These are phyloP conservation scores for Lactarius pseudohatsudake DNA, from an alignment of 768 basidiomycete genomes.

Conservation along the genomic window DNA sequence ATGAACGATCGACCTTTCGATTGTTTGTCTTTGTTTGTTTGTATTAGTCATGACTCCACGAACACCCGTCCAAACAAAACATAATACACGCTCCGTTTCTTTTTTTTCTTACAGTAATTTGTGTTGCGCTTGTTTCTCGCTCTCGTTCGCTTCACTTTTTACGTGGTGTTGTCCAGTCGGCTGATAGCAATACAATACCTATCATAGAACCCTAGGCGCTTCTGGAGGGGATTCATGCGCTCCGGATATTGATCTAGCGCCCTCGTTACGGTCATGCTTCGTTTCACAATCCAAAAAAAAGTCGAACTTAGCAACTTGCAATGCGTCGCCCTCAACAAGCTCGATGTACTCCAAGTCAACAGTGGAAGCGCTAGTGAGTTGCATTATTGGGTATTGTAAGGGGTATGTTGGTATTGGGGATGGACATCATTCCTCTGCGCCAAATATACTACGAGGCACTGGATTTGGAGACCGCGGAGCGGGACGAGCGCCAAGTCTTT, in stretches of 20 bases:
- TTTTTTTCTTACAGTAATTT: neutral
- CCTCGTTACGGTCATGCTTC: neutral
- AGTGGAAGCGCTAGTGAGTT: neutral
- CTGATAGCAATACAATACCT: neutral
- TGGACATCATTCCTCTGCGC: too few species aligned
- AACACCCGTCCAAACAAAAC: neutral
- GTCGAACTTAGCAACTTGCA: neutral
- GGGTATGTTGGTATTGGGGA: too few species aligned
- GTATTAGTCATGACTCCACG: neutral
- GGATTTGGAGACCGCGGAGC: too few species aligned
- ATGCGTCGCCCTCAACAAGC: neutral
- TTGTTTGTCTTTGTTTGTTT: neutral
- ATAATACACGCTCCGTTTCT: neutral
- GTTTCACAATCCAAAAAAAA: neutral
- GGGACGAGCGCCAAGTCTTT: too few species aligned
- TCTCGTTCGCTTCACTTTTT: neutral
- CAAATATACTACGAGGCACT: too few species aligned
- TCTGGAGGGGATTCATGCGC: neutral
- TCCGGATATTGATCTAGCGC: neutral
- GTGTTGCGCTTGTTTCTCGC: neutral
- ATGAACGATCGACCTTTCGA: neutral
- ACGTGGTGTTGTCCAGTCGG: neutral
- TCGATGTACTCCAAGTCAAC: neutral
- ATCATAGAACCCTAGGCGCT: neutral
- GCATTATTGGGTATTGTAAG: too few species aligned